Conservation (phyloP, 208 protist genomes). For the Trypanosoma melophagium region DNA sequence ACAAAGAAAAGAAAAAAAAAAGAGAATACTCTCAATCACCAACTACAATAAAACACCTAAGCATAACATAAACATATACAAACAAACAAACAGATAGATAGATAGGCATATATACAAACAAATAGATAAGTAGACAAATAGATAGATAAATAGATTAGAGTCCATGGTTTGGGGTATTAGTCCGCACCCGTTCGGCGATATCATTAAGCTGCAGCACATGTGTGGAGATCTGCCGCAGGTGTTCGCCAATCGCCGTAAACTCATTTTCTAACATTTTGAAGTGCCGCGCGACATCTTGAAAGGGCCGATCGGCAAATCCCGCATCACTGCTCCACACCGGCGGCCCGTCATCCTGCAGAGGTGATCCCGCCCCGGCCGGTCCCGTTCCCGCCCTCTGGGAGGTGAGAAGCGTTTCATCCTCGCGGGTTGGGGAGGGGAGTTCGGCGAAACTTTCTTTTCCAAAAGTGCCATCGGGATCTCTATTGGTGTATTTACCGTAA, state of each 20-base stretch:
- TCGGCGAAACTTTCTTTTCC: too few relatives aligned
- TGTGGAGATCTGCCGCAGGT: slow-evolving; percentile 76
- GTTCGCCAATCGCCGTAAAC: slow-evolving; percentile 70
- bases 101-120: neutral
- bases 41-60: too few relatives aligned
- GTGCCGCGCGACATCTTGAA: slow-evolving; percentile 70
- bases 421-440: too few relatives aligned
- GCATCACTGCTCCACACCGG: slow-evolving; percentile 18
- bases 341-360: neutral
- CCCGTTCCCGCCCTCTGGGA: too few relatives aligned
- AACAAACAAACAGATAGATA: too few relatives aligned
- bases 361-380: neutral
- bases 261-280: slow-evolving; percentile 75
- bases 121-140: neutral
- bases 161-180: slow-evolving; percentile 26
- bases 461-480: too few relatives aligned
- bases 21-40: too few relatives aligned
- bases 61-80: too few relatives aligned
- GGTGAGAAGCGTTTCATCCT: too few relatives aligned
- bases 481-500: too few relatives aligned
- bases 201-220: slow-evolving; percentile 82
- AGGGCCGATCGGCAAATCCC: slow-evolving; percentile 56
- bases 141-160: neutral
- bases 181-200: slow-evolving; percentile 67
- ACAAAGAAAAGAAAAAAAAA: too few relatives aligned